These are phyloP conservation scores for Yamadazyma atmosphaerica DNA, from an alignment of 1,139 yeast genomes.

Conservation along the genomic window DNA sequence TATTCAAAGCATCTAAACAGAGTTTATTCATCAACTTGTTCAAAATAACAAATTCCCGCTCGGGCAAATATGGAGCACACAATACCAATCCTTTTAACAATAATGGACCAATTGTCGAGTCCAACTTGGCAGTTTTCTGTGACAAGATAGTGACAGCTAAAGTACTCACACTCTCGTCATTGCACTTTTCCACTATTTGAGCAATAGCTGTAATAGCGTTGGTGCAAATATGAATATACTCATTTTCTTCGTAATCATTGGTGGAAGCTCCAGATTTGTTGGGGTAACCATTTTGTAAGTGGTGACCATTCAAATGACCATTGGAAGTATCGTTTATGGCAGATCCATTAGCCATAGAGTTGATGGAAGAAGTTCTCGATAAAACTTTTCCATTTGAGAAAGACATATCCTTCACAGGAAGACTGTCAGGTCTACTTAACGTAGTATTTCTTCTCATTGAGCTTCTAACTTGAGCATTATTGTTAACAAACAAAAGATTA, in stretches of 20 bases:
- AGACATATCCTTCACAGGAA: constrained; percentile 17
- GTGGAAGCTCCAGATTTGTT: constrained; percentile 2
- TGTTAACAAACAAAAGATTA: constrained; percentile 66
- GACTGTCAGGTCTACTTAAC: constrained; percentile 18
- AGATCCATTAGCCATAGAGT: constrained; percentile 9
- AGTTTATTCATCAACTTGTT: constrained; percentile 48
- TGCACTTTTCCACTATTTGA: constrained; percentile 66
- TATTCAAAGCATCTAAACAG: constrained; percentile 34
- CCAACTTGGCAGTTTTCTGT: constrained; percentile 64
- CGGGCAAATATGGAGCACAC: constrained; percentile 59
- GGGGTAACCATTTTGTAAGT: constrained; percentile 1
- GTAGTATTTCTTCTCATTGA: constrained; percentile 27
- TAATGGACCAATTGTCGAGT: constrained; percentile 37
- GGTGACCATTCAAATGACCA: constrained; percentile 1
- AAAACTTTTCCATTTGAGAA: constrained; percentile 8
- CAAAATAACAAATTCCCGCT: constrained; percentile 57
- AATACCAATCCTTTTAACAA: constrained; percentile 58
- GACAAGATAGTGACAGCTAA: constrained; percentile 79
- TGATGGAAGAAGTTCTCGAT: constrained; percentile 11
- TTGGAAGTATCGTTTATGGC: constrained; percentile 3
- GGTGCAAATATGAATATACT: constrained; percentile 41
- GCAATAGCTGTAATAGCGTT: constrained; percentile 75
- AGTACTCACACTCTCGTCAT: constrained; percentile 75
- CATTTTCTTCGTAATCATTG: constrained; percentile 29
- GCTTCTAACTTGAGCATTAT: constrained; percentile 25